Evolutionary conservation across 2,329 filamentous ascomycete genomes (phyloP), one percentile per base, ranked within the genome.

Genomic region (Thermoascus crustaceus): DNA sequence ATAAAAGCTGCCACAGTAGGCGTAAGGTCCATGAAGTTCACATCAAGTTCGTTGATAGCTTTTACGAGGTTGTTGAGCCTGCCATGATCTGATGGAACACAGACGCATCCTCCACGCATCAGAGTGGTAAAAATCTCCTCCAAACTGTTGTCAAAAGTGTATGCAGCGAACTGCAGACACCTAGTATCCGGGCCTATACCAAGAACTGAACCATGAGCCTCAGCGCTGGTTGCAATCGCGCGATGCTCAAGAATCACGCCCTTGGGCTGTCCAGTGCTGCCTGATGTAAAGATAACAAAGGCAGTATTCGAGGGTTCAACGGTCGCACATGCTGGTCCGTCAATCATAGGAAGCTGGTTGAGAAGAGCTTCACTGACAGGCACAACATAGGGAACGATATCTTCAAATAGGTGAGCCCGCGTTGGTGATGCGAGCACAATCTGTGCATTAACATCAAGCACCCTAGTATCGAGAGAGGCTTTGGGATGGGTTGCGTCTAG

Each of bases 1-100:
- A 64, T 42, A 9, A 60, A 46, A 6, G 52, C 45, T 0, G 73
- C 73, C n/a, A 79, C 62, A 0, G 71, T 61, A 1, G 73, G 68
- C 0, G 76, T 79, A 52, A 78, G 66, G 48, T 73, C 70, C 0
- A 64, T 68, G 63, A 63, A 69, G 19, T 63, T 71, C 13, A 68
- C 67, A 4, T 63, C 50, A 59, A 72, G 68, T 0, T 58, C 45
- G 3, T 61, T 57, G 22, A 76, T 68, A 1, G 61, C 63, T 1
- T 60, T 63, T 1, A 58, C 54, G 3, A 75, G 58, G 29, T 71
- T 61, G 25, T 63, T 56, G 1, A 64, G 41, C 21, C 66, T 52
- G 36, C 71, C 64, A 4, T 58, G 41, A 0, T 65, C 52, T 0
- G 66, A 63, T 0, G 74, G 72, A 0, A 77, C 60, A 34, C 73